A percentile compares a stretch with the other conserved stretches of the same genome.
Conservation (phyloP, 257 asterid genomes). For the Forsythia viridissima region DNA sequence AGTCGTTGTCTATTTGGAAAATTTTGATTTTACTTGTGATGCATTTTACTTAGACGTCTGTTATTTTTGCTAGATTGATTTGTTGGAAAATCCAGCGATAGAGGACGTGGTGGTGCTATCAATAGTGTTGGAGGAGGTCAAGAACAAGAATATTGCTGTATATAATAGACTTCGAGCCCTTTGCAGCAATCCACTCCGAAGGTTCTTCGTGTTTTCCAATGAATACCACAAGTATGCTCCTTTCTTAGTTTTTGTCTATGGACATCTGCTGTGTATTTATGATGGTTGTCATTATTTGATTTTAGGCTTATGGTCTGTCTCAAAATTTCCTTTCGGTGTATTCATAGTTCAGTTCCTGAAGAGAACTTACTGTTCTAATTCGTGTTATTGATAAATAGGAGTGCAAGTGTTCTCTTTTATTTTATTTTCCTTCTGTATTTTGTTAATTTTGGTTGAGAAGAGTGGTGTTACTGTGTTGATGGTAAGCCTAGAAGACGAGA, state of each 20-base stretch:
- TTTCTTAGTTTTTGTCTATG: constrained; percentile 14
- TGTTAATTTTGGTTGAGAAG: constrained; percentile 13
- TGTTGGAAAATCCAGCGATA: constrained; percentile 86
- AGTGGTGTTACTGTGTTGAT: background rate
- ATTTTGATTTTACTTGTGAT: background rate
- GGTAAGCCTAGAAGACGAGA: background rate
- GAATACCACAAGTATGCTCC: constrained; percentile 83
- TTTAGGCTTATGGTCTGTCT: constrained; percentile 12
- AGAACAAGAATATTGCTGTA: constrained; percentile 74
- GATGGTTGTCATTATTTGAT: background rate
- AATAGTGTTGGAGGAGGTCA: constrained; percentile 89
- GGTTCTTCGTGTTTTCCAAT: constrained; percentile 86
- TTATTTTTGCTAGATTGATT: constrained; percentile 65
- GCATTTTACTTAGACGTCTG: background rate
- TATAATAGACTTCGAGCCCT: constrained; percentile 87
- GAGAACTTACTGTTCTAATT: background rate
- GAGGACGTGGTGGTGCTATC: constrained; percentile 92
- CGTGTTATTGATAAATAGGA: background rate
- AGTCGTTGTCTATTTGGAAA: background rate
- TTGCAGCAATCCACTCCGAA: constrained; percentile 66
- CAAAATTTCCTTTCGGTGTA: constrained; percentile 9
- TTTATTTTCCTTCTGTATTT: constrained; percentile 11
- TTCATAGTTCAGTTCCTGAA: constrained; percentile 3
- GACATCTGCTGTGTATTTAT: background rate
- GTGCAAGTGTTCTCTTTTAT: background rate